These are phyloP conservation scores for Akanthomyces muscarius DNA, from an alignment of 2,329 filamentous ascomycete species.

Conservation along the genomic window DNA sequence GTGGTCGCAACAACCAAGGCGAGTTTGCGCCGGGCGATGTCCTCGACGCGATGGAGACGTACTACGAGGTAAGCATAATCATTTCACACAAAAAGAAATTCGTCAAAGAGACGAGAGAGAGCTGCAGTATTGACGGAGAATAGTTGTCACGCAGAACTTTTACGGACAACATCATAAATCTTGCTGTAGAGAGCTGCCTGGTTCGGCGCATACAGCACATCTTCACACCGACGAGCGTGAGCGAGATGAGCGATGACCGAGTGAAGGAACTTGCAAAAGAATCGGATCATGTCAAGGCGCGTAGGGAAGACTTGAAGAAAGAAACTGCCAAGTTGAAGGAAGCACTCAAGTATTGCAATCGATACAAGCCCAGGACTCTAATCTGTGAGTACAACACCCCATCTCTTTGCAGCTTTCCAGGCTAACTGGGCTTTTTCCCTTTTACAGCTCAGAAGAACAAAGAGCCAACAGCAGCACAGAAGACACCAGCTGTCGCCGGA, in stretches of 20 bases:
- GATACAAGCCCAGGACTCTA: neutral
- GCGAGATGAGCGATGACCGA: slow-evolving; percentile 29
- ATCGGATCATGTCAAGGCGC: slow-evolving; percentile 22
- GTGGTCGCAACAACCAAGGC: slow-evolving; percentile 16
- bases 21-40: slow-evolving; percentile 32
- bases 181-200: slow-evolving; percentile 42
- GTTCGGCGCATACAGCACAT: slow-evolving; percentile 34
- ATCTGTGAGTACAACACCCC: neutral
- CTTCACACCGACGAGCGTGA: slow-evolving; percentile 32
- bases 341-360: slow-evolving; percentile 21
- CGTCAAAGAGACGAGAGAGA: neutral
- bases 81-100: neutral
- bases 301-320: slow-evolving; percentile 13
- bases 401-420: neutral
- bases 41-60: slow-evolving; percentile 37
- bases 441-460: neutral
- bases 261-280: slow-evolving; percentile 28
- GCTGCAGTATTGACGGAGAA: too few relatives aligned
- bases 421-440: neutral
- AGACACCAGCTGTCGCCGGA: too few relatives aligned
- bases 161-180: slow-evolving; percentile 38
- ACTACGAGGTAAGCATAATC: slow-evolving; percentile 32
- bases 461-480: too few relatives aligned
- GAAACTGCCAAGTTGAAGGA: slow-evolving; percentile 18
- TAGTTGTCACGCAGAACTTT: slow-evolving; percentile 38